phyloP scores from a whole-genome alignment of 2,329 filamentous ascomycete genomes.

The Tolypocladium ophioglossoides region DNA sequence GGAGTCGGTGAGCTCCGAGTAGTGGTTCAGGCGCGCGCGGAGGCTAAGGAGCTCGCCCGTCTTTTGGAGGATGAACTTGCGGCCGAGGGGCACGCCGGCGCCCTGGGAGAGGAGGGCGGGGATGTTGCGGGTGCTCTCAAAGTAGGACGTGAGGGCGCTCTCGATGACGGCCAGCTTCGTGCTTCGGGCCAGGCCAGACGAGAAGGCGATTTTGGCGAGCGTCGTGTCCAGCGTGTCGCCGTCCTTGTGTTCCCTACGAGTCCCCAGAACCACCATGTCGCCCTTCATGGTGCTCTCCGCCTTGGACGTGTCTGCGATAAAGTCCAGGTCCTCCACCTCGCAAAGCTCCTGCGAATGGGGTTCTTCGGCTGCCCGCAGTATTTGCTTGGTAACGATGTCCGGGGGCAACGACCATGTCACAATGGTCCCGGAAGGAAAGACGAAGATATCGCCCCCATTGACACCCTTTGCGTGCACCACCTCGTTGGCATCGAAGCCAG shows the following conservation, averaged over 20 bases:
- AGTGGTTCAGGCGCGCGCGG: constrained; percentile 88
- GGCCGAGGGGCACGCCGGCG: constrained; percentile 30
- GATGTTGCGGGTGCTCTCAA: constrained; percentile 75
- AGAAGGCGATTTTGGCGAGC: constrained; percentile 91
- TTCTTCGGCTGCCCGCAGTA: constrained; percentile 66
- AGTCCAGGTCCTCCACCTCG: constrained; percentile 87
- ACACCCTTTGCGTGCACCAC: constrained; percentile 52
- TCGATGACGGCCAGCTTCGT: constrained; percentile 93
- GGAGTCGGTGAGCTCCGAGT: constrained; percentile 91
- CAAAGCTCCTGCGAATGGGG: constrained; percentile 57
- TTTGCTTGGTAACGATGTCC: constrained; percentile 60
- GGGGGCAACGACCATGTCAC: constrained; percentile 85
- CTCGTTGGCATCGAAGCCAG: constrained; percentile 49
- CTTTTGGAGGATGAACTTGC: constrained; percentile 79
- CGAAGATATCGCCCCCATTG: constrained; percentile 76
- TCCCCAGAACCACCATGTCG: constrained; percentile 83
- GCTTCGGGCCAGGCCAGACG: constrained; percentile 80
- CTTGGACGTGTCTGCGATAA: constrained; percentile 60
- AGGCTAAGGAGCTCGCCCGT: constrained; percentile 86
- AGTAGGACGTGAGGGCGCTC: constrained; percentile 69
- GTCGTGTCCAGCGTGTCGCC: constrained; percentile 47
- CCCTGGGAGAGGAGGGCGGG: constrained; percentile 66
- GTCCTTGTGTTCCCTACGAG: constrained; percentile 42
- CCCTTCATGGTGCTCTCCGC: constrained; percentile 72
- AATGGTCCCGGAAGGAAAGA: constrained; percentile 89